These are phyloP conservation scores for Lepidium sativum DNA, from an alignment of 345 rosid species.

Conservation along the genomic window DNA sequence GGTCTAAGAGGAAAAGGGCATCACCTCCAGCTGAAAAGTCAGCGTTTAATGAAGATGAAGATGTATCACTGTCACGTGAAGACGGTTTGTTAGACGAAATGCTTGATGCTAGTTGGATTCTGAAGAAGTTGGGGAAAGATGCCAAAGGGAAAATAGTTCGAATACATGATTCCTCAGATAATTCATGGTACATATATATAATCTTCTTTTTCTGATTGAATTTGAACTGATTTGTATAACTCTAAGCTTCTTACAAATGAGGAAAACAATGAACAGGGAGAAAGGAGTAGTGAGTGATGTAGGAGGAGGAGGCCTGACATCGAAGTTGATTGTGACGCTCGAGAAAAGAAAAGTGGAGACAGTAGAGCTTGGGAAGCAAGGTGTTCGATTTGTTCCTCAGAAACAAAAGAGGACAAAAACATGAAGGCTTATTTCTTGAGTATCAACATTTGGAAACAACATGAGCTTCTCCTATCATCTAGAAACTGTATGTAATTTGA, in stretches of 20 bases:
- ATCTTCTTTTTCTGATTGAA: too few species aligned
- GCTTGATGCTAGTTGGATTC: conserved; percentile 96
- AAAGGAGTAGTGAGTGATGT: conserved; percentile 66
- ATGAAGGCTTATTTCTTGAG: conserved; percentile 26
- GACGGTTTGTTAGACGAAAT: conserved; percentile 69
- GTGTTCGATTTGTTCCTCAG: conserved; percentile 74
- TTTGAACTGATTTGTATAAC: too few species aligned
- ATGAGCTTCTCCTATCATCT: neutral
- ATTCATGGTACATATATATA: conserved; percentile 67
- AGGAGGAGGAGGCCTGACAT: conserved; percentile 40
- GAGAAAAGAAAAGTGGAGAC: conserved; percentile 70
- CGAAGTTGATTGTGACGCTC: conserved; percentile 52
- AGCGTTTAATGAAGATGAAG: conserved; percentile 54
- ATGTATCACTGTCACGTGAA: conserved; percentile 38
- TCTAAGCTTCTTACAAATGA: neutral
- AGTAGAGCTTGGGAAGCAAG: conserved; percentile 81
- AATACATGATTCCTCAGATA: conserved; percentile 78
- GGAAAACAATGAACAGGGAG: conserved; percentile 46
- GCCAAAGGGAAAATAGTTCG: conserved; percentile 86
- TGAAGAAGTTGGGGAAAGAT: conserved; percentile 88
- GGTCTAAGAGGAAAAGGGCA: conserved; percentile 92
- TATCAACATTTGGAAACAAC: neutral
- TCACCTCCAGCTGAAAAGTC: conserved; percentile 49
- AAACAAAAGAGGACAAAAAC: conserved; percentile 74
- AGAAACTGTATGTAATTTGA: conserved; percentile 16